Evolutionary conservation across 805 yeast species (phyloP).

Genomic region (Wickerhamomyces sydowiorum): DNA sequence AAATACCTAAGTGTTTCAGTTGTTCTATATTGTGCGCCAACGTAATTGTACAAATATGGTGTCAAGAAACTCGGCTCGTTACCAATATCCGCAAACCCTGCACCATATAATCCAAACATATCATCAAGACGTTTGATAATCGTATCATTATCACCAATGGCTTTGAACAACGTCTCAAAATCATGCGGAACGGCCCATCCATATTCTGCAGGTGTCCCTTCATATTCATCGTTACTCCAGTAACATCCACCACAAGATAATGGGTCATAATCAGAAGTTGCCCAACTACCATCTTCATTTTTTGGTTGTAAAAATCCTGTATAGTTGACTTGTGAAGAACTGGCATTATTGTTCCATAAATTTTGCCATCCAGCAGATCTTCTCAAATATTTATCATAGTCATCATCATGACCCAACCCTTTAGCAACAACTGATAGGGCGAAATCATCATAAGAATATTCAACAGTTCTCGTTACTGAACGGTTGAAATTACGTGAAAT

Average conservation of each 20-base stretch:
- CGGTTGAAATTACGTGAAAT: constrained; percentile 28
- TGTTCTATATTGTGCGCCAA: constrained; percentile 24
- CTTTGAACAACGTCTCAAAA: constrained; percentile 20
- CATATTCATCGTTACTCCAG: constrained; percentile 30
- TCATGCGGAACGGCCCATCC: constrained; percentile 33
- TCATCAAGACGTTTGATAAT: constrained; percentile 28
- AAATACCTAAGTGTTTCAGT: constrained; percentile 27
- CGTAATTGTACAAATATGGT: constrained; percentile 28
- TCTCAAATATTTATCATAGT: constrained; percentile 23
- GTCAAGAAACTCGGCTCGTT: constrained; percentile 33
- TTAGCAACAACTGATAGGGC: constrained; percentile 28
- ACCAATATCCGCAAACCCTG: constrained; percentile 27
- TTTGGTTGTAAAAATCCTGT: constrained; percentile 31
- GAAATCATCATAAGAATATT: constrained; percentile 31
- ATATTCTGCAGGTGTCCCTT: constrained; percentile 29
- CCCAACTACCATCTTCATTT: constrained; percentile 25
- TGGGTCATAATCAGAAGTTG: constrained; percentile 23
- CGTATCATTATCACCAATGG: constrained; percentile 24
- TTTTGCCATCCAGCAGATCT: constrained; percentile 31
- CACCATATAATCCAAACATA: constrained; percentile 27
- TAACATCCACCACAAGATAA: constrained; percentile 29
- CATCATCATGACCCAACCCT: constrained; percentile 22
- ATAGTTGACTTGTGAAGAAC: constrained; percentile 16
- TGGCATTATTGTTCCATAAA: constrained; percentile 28
- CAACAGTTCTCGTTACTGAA: constrained; percentile 30